phyloP scores from a whole-genome alignment of 2,329 filamentous ascomycete genomes.

The Diaporthe helianthi region DNA sequence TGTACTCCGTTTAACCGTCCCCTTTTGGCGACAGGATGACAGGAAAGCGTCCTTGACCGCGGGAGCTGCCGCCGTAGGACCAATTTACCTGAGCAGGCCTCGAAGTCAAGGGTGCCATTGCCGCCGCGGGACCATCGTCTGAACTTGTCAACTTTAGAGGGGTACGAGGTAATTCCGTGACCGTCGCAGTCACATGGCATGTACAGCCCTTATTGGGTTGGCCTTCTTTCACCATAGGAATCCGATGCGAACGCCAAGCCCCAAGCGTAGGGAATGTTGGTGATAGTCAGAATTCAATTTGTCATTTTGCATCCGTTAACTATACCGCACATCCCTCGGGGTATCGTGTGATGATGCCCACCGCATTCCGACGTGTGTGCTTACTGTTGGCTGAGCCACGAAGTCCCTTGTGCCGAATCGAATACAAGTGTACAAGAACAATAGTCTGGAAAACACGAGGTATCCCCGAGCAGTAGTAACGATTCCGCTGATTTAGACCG shows the following conservation, averaged over 20 bases:
- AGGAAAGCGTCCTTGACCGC: background rate
- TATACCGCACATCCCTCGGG: background rate
- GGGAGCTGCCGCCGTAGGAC: slow-evolving; percentile 11
- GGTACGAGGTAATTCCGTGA: background rate
- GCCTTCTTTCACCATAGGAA: background rate
- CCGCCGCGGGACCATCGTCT: background rate
- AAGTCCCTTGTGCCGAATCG: background rate
- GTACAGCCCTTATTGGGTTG: background rate
- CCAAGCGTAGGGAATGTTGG: background rate
- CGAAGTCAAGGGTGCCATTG: slow-evolving; percentile 1
- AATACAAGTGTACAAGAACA: background rate
- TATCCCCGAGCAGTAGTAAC: slow-evolving; percentile 2
- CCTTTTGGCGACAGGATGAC: background rate
- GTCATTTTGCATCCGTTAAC: background rate
- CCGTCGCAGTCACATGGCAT: background rate
- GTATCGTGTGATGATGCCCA: background rate
- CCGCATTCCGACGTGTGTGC: background rate
- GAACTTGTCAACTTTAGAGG: background rate
- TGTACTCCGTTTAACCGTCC: too few relatives aligned
- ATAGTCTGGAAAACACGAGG: background rate
- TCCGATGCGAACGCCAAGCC: slow-evolving; percentile 11
- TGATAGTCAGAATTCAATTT: background rate
- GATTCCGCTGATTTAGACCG: background rate
- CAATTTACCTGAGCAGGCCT: too few relatives aligned
- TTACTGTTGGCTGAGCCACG: background rate